Evolutionary conservation across 1,284 basidiomycete species (phyloP), one percentile per base, ranked within the genome.

Genomic region (Amylostereum areolatum): DNA sequence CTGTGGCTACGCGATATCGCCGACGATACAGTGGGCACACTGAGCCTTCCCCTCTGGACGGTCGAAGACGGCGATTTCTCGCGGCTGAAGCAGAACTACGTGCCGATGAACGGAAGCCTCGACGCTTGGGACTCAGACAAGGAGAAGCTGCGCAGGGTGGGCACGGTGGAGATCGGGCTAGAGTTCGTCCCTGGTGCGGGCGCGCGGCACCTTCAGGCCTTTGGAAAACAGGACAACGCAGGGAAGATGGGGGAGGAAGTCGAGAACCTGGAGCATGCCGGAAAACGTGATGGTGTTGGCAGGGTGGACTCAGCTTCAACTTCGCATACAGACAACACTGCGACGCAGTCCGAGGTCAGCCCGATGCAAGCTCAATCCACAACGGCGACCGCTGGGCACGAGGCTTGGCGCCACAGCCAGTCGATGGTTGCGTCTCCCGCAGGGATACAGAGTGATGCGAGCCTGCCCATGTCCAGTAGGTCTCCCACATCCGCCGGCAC

Each of bases 1-100:
- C 66, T 83, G 6, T 83, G 81, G 80, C 66, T 83, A 47, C 73
- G 78, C 55, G 80, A 83, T 55, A 54, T 82, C 32, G 66, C 68
- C 45, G 75, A 78, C 52, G 65, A 70, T 54, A 67, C 70, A 34
- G 66, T 69, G 46, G 62, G 61, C 31, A 62, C 62, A n/a, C 53
- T 76, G 24, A 63, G 70, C 36, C 52, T 74, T 3, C 67, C 74
- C 6, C 58, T 77, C 25, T 68, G 62, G 62, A 57, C 59, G 45
- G 58, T 60, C 10, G 56, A 65, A 28, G 57, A 59, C 49, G 62
- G 59, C 12, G 59, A 76, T 55, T 65, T 74, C 52, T 62, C 67
- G 25, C 68, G 69, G 9, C 67, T 85, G 32, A 70, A 74, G 56
- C 73, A 78, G 56, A 83, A 83, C 62, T 78, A 76, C 55, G 71